Evolutionary conservation across 106 monocot genomes (phyloP), one percentile per base, ranked within the genome.

Genomic region (Dendrobium catenatum): DNA sequence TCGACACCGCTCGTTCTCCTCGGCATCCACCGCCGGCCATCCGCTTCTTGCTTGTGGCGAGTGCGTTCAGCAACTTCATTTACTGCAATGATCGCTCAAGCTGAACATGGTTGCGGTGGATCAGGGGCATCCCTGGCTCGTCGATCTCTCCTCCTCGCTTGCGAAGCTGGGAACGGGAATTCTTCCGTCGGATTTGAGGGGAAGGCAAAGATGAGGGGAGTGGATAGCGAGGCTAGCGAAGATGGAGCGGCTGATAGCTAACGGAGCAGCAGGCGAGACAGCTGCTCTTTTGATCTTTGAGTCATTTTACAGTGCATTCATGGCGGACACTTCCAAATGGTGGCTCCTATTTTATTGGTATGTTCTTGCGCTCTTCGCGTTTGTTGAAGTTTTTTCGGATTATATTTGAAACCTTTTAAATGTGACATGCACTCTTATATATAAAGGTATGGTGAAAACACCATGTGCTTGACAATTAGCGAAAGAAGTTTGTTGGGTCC

Each of bases 51-150:
- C 80, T n/a, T 29, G 91, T 95, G 15, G 93, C 93, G 93, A 96
- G 87, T 96, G 95, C 86, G 93, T 93, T 19, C 89, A 93, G 81
- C 86, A n/a, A 89, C 84, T 96, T 93, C 78, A 93, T n/a, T 96
- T 41, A 96, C 91, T 44, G 93, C 89, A 55, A 95, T 95, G 91
- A 89, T 80, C 89, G 13, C 73, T 92, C 77, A 92, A 89, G 83
- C 91, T 89, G 47, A 89, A 89, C 81, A 92, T 92, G 91, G 82
- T 89, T 8, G 91, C 91, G 68, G 89, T 89, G 68, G 89, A 92
- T 68, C 91, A 92, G 91, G 91, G 93, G 27, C 89, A 93, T 79
- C 93, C 93, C 6, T 76, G 91, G 54, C 89, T 96, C 0, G 83
- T 91, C 4, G 91, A 96, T 54, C 81, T 96, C 46, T 85, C 85